Conservation (phyloP, 176 grass and related monocot species). For the Bonia amplexicaulis region DNA sequence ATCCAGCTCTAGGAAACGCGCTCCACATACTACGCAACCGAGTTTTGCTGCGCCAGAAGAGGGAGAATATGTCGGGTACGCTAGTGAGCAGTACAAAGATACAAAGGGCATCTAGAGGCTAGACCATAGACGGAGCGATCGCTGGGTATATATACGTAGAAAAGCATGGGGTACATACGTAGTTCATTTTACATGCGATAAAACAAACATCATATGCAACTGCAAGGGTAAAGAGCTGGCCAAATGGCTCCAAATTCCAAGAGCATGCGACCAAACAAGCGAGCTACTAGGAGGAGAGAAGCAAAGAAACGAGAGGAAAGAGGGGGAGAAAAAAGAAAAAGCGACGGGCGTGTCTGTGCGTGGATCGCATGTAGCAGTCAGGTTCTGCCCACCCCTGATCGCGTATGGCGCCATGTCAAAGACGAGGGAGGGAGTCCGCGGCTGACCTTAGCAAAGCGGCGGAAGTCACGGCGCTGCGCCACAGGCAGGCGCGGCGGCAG, state of each 20-base stretch:
- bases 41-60: neutral
- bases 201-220: neutral
- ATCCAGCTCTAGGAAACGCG: neutral
- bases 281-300: neutral
- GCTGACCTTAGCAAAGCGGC: constrained; percentile 32
- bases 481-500: neutral
- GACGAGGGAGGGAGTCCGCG: neutral
- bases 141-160: neutral
- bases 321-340: neutral
- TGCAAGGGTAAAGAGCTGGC: neutral
- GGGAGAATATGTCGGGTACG: neutral
- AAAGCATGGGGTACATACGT: too few species aligned
- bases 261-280: neutral
- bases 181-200: neutral
- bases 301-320: neutral
- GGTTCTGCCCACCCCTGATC: neutral
- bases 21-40: neutral
- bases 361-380: neutral
- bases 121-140: neutral
- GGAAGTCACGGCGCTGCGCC: neutral
- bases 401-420: neutral
- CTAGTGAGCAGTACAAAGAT: neutral
- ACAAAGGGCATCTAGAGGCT: neutral
- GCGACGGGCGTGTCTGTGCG: neutral
- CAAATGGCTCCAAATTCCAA: neutral